phyloP scores from a whole-genome alignment of 257 asterid genomes.

The Ilex aquifolium region DNA sequence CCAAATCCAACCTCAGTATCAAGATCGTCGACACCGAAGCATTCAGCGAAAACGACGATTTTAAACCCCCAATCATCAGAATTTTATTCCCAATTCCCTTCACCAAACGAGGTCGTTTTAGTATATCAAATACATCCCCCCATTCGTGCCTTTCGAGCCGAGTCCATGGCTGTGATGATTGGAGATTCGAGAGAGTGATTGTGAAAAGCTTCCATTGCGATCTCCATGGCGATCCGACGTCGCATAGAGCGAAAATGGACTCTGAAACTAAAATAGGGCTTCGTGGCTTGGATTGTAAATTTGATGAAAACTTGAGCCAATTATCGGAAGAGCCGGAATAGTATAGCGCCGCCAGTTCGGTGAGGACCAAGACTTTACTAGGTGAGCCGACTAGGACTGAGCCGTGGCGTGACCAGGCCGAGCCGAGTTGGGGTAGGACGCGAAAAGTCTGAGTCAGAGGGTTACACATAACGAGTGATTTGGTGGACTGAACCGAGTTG shows the following conservation, averaged over 20 bases:
- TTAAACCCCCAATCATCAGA: constrained; percentile 79
- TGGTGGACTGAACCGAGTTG: constrained; percentile 30
- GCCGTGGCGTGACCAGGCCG: constrained; percentile 98
- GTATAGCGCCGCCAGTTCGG: constrained; percentile 81
- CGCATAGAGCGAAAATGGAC: constrained; percentile 66
- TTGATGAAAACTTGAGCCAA: constrained; percentile 88
- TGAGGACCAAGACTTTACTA: constrained; percentile 59
- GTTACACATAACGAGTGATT: constrained; percentile 74
- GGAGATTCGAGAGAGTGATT: constrained; percentile 39
- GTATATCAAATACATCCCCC: constrained; percentile 85
- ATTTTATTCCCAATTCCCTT: constrained; percentile 53
- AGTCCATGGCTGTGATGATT: constrained; percentile 62
- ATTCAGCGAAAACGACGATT: constrained; percentile 67
- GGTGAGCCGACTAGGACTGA: constrained; percentile 77
- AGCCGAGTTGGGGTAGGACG: constrained; percentile 88
- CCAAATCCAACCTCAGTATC: constrained; percentile 82
- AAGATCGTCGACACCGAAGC: constrained; percentile 77
- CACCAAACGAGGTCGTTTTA: constrained; percentile 77
- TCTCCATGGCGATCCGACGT: constrained; percentile 95
- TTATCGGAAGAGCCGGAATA: constrained; percentile 35
- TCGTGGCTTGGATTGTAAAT: constrained; percentile 86
- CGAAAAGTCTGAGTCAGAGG: constrained; percentile 58
- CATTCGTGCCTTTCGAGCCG: constrained; percentile 75
- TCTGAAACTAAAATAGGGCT: constrained; percentile 73
- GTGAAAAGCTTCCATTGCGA: constrained; percentile 90